Percentiles rank a stretch among this genome's conserved stretches.
phyloP scores from a whole-genome alignment of 257 asterid genomes.

The Catharanthus roseus region DNA sequence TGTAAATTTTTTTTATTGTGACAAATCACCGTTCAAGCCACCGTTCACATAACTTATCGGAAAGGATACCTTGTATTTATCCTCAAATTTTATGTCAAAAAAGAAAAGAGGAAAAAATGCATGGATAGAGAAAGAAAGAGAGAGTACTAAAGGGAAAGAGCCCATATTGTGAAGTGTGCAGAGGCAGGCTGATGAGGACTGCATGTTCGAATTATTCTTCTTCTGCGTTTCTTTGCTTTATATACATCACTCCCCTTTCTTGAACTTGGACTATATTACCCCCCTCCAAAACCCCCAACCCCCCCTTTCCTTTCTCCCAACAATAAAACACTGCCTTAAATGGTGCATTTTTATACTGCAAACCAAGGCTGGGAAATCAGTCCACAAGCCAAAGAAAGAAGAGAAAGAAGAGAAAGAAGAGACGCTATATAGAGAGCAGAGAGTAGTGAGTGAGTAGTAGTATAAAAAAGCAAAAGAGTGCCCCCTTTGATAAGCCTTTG shows the following conservation, averaged over 20 bases:
- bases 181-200: conserved; percentile 50
- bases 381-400: neutral
- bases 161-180: conserved; percentile 34
- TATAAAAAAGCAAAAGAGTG: conserved; percentile 32
- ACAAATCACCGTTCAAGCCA: too few relatives aligned
- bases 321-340: conserved; percentile 1
- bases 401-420: too few relatives aligned
- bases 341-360: conserved; percentile 1
- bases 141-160: conserved; percentile 6
- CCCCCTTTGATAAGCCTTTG: conserved; percentile 41
- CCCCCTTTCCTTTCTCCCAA: neutral
- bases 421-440: too few relatives aligned
- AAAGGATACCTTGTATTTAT: too few relatives aligned
- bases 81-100: neutral
- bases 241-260: conserved; percentile 10
- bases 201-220: conserved; percentile 59
- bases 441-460: too few relatives aligned
- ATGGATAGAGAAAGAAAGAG: conserved; percentile 7
- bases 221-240: conserved; percentile 28
- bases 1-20: too few relatives aligned
- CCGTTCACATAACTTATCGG: too few relatives aligned
- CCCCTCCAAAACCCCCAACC: neutral
- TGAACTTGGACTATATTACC: conserved; percentile 23
- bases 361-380: neutral
- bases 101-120: conserved; percentile 4